These are phyloP conservation scores for Scleroderma citrinum DNA, from an alignment of 768 basidiomycete genomes.

Conservation along the genomic window DNA sequence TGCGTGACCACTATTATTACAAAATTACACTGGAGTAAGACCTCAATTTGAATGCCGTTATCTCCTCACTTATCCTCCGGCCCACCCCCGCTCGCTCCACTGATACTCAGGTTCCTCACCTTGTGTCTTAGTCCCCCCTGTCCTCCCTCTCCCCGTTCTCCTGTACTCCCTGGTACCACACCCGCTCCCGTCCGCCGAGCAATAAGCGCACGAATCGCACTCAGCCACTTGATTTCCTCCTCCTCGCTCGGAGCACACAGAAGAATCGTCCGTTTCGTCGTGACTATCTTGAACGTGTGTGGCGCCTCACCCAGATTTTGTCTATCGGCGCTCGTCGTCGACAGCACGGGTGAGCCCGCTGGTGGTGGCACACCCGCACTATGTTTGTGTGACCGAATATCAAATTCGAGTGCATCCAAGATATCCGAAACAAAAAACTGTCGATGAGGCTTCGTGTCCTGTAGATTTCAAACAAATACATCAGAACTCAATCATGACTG, in stretches of 20 bases:
- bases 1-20: slow-evolving; percentile 3
- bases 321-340: slow-evolving; percentile 31
- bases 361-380: slow-evolving; percentile 32
- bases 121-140: slow-evolving; percentile 36
- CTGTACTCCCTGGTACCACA: slow-evolving; percentile 41
- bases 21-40: slow-evolving; percentile 10
- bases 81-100: slow-evolving; percentile 24
- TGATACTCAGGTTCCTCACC: slow-evolving; percentile 43
- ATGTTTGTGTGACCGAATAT: slow-evolving; percentile 51
- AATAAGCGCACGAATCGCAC: slow-evolving; percentile 88
- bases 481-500: slow-evolving; percentile 7
- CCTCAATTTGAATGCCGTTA: slow-evolving; percentile 18
- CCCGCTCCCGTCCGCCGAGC: slow-evolving; percentile 57
- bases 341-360: slow-evolving; percentile 27
- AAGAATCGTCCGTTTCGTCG: slow-evolving; percentile 83
- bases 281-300: slow-evolving; percentile 92
- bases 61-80: slow-evolving; percentile 13
- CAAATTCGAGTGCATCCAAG: slow-evolving; percentile 88
- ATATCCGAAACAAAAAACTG: slow-evolving; percentile 81
- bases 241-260: slow-evolving; percentile 95
- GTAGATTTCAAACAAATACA: slow-evolving; percentile 4
- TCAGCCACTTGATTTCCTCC: slow-evolving; percentile 97
- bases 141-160: slow-evolving; percentile 23
- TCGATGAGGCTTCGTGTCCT: slow-evolving; percentile 90
- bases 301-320: slow-evolving; percentile 40